Percentiles rank a stretch among this genome's conserved stretches.
phyloP scores from a whole-genome alignment of 2,329 filamentous ascomycete species.

The Alternaria brassicicola region DNA sequence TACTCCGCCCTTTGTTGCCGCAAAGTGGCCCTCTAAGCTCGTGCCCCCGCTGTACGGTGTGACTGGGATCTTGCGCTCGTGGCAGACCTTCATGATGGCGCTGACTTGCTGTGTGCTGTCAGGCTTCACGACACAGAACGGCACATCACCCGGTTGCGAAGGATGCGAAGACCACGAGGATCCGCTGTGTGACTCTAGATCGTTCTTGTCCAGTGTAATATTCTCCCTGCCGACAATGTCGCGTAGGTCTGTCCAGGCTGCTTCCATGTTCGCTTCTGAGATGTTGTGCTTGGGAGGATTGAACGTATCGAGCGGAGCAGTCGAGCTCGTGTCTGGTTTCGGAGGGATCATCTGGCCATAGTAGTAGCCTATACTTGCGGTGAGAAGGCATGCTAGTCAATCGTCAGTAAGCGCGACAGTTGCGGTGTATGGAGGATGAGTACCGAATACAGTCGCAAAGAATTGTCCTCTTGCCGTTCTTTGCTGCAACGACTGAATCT shows the following conservation, averaged over 20 bases:
- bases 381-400: constrained; percentile 56
- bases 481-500: constrained; percentile 35
- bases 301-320: constrained; percentile 58
- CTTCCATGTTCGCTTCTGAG: constrained; percentile 63
- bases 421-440: neutral
- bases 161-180: constrained; percentile 68
- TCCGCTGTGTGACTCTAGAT: constrained; percentile 63
- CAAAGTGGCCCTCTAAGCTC: constrained; percentile 86
- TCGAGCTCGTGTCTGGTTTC: constrained; percentile 60
- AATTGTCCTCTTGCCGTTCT: constrained; percentile 46
- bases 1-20: constrained; percentile 80
- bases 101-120: constrained; percentile 80
- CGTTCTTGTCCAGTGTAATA: constrained; percentile 62
- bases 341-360: constrained; percentile 59
- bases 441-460: constrained; percentile 40
- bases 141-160: constrained; percentile 50
- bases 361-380: constrained; percentile 61
- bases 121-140: constrained; percentile 75
- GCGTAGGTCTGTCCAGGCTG: constrained; percentile 68
- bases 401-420: constrained; percentile 9
- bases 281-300: constrained; percentile 61
- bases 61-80: constrained; percentile 79
- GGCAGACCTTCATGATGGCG: constrained; percentile 87
- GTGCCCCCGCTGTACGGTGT: constrained; percentile 88
- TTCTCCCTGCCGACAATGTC: constrained; percentile 67